Conservation (phyloP, 495 filamentous ascomycete species). For the Penicillium waksmanii region DNA sequence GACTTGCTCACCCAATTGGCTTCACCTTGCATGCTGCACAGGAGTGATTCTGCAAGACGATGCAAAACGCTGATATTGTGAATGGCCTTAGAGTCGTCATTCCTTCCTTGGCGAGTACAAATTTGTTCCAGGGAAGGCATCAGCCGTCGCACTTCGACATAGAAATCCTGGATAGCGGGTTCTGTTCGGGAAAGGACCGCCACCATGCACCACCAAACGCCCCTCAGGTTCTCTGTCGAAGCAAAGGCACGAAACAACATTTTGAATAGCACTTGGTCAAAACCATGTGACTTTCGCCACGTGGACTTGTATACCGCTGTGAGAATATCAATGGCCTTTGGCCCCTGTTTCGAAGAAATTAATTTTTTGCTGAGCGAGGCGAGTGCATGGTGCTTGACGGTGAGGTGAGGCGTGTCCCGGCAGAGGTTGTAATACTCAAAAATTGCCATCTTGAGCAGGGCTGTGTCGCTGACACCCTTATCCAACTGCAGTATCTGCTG, state of each 20-base stretch:
- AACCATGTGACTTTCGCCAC: conserved; percentile 35
- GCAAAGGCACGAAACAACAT: conserved; percentile 46
- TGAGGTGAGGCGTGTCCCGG: conserved; percentile 30
- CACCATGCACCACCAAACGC: conserved; percentile 49
- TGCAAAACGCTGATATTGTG: conserved; percentile 7
- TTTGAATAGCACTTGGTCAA: conserved; percentile 47
- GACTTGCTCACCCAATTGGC: neutral
- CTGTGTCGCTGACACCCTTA: conserved; percentile 18
- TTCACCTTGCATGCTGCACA: neutral
- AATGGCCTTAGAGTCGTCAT: neutral
- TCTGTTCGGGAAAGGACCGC: conserved; percentile 39
- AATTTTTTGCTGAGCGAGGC: conserved; percentile 33
- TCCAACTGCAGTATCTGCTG: conserved; percentile 37
- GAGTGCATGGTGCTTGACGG: conserved; percentile 42
- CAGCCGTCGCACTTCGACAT: conserved; percentile 39
- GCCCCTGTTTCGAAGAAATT: conserved; percentile 24
- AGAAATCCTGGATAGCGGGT: conserved; percentile 33
- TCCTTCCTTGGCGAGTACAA: conserved; percentile 2
- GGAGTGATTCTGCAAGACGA: conserved; percentile 13
- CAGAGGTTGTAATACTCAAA: conserved; percentile 48
- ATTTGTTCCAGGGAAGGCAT: conserved; percentile 20
- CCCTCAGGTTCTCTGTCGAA: conserved; percentile 31
- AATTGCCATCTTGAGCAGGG: conserved; percentile 41
- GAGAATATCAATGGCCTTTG: conserved; percentile 40
- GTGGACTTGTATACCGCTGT: conserved; percentile 44